Evolutionary conservation across 441 rosid genomes (phyloP), one percentile per base, ranked within the genome.

Genomic region (Jatropha podagrica): DNA sequence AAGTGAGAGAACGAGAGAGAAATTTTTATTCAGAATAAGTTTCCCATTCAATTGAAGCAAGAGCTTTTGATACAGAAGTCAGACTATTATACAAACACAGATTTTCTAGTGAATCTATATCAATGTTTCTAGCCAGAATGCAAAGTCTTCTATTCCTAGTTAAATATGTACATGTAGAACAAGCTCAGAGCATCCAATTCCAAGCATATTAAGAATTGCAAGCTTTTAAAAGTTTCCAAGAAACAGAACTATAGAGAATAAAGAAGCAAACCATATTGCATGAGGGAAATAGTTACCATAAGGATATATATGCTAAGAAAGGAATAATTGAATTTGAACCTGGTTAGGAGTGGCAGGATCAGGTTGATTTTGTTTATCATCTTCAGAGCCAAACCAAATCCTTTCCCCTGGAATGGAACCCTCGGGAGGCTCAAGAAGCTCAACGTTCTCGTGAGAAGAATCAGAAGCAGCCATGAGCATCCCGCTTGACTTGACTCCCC

Each of bases 381-480:
- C 87, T 65, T 80, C 84, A 9, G 83, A 68, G 32, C 97, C 97
- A 85, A 95, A 95, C 97, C 97, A 95, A 12, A 92, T 83, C 79
- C 97, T 87, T 18, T 90, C 96, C 17, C 99, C 97, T 8, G 95
- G 93, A 48, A 87, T 49, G 2, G 97, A 86, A 4, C 78, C 89
- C 32, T 86, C 78, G 11, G 97, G 97, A 54, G 97, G 98, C 64
- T 86, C 83, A 49, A 92, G 88, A 81, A 87, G 94, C 86, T 95
- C 95, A 37, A 93, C 90, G 72, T 86, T 90, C 77, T 92, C 88
- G 80, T 92, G 97, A 32, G 93, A 78, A 2, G 85, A 82, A 79
- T 91, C 97, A 13, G 97, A 92, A 56, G 99, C 97, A 84, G 93
- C 92, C 79, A 93, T 76, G 48, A 95, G 89, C 97, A 91, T 95